Evolutionary conservation across 331 rosid genomes (phyloP), one percentile per base, ranked within the genome.

Genomic region (Acacia pycnantha): DNA sequence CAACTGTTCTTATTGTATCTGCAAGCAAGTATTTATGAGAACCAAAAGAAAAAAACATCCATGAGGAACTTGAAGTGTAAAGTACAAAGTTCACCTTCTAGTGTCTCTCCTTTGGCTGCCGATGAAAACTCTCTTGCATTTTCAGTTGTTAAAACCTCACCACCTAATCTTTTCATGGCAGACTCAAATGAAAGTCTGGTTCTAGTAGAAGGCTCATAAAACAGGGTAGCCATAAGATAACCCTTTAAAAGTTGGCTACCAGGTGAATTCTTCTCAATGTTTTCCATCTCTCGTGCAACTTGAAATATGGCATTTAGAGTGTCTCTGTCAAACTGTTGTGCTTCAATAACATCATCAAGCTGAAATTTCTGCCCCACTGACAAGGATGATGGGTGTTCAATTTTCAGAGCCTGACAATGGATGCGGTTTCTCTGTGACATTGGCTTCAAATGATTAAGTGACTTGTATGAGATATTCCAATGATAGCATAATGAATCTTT

Each of bases 31-130:
- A 48, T 61, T 77, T 77, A 80, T 77, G 51, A 84, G 26, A 72
- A 68, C 80, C 70, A 35, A 24, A 0, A 66, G 41, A 35, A 76
- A 66, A 66, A 70, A 66, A 31, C 62, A 51, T 41, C 66, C 33
- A 54, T 18, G 10, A 8, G 54, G 37, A 84, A 79, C 70, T 56
- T 65, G 64, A 77, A 73, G 37, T 71, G 46, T 22, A 70, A 78
- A 79, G 2, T 24, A 33, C 24, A 84, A 77, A 27, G 50, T 33
- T 84, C 79, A 95, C 98, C 97, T 89, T 95, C 97, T 62, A 95
- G 97, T 10, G 98, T 95, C 88, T 95, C 98, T 85, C 97, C 97
- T 84, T 93, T 95, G 73, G 98, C 94, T 27, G 97, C 97, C 0
- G 98, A 95, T 2, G 97, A 95, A 86, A 95, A 95, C 84, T 95